phyloP scores from a whole-genome alignment of 202 grass and related monocot genomes.

The Schoenoplectus triqueter region DNA sequence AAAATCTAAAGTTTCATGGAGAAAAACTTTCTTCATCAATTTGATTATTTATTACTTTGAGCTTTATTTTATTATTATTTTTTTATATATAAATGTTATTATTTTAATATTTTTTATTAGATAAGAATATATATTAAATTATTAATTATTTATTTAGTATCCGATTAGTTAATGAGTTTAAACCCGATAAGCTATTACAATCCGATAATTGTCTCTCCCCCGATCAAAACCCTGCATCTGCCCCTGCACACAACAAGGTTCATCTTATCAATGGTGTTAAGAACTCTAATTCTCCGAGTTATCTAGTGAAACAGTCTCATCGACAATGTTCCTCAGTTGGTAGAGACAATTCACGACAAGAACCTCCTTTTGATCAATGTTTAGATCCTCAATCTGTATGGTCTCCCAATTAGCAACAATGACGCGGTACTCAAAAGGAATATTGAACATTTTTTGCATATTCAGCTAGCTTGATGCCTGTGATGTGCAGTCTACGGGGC shows the following conservation, averaged over 20 bases:
- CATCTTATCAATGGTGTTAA: slow-evolving; percentile 66
- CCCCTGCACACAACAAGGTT: slow-evolving; percentile 40
- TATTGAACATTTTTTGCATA: slow-evolving; percentile 62
- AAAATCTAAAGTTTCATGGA: too few species aligned
- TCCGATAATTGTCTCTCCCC: too few species aligned
- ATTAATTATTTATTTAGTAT: too few species aligned
- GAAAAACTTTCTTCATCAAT: too few species aligned
- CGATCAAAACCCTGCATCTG: too few species aligned
- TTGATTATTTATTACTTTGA: too few species aligned
- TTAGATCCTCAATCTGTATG: slow-evolving; percentile 54
- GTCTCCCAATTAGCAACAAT: slow-evolving; percentile 67
- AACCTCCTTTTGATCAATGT: slow-evolving; percentile 56
- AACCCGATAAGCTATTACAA: too few species aligned
- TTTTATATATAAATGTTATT: too few species aligned
- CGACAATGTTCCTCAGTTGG: slow-evolving; percentile 61
- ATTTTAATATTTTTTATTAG: too few species aligned
- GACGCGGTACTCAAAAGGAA: slow-evolving; percentile 60
- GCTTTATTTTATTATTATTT: too few species aligned
- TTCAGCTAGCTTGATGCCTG: slow-evolving; percentile 51
- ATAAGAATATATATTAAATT: too few species aligned
- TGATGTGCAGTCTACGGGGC: slow-evolving; percentile 54
- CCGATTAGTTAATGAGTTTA: too few species aligned
- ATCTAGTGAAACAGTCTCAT: slow-evolving; percentile 57
- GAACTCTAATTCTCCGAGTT: slow-evolving; percentile 64
- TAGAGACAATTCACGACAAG: slow-evolving; percentile 61